Evolutionary conservation across 2,329 filamentous ascomycete species (phyloP).

Genomic region (Metarhizium sp.): DNA sequence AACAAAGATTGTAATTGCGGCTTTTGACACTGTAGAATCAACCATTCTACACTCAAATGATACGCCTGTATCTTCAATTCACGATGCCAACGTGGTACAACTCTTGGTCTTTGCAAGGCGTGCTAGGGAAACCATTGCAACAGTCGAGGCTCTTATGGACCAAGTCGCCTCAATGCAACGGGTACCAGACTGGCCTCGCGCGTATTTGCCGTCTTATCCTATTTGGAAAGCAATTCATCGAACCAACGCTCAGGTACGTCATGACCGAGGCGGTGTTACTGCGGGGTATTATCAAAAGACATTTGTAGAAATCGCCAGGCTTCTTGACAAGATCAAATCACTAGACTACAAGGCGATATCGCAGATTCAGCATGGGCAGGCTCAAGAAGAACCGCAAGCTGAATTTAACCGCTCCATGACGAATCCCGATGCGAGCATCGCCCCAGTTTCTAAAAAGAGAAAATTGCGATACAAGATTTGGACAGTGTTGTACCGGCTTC

Average conservation of each 20-base stretch:
- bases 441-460: slow-evolving; percentile 22
- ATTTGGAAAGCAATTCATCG: slow-evolving; percentile 42
- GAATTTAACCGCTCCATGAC: not conserved
- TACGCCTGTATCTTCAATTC: slow-evolving; percentile 34
- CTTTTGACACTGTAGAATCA: slow-evolving; percentile 38
- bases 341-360: slow-evolving; percentile 18
- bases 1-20: slow-evolving; percentile 31
- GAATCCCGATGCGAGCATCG: not conserved
- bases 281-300: slow-evolving; percentile 39
- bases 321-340: slow-evolving; percentile 34
- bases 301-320: slow-evolving; percentile 31
- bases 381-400: not conserved
- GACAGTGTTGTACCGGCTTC: slow-evolving; percentile 39
- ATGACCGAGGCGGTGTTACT: slow-evolving; percentile 49
- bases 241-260: slow-evolving; percentile 46
- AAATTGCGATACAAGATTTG: slow-evolving; percentile 38
- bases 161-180: slow-evolving; percentile 40
- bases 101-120: slow-evolving; percentile 47
- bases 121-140: slow-evolving; percentile 40
- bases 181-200: slow-evolving; percentile 25
- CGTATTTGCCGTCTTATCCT: slow-evolving; percentile 45
- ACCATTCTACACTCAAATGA: slow-evolving; percentile 34
- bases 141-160: slow-evolving; percentile 34
- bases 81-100: slow-evolving; percentile 40
- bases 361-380: not conserved